Conservation (phyloP, 2,329 filamentous ascomycete genomes). For the Diaporthe vaccinii region DNA sequence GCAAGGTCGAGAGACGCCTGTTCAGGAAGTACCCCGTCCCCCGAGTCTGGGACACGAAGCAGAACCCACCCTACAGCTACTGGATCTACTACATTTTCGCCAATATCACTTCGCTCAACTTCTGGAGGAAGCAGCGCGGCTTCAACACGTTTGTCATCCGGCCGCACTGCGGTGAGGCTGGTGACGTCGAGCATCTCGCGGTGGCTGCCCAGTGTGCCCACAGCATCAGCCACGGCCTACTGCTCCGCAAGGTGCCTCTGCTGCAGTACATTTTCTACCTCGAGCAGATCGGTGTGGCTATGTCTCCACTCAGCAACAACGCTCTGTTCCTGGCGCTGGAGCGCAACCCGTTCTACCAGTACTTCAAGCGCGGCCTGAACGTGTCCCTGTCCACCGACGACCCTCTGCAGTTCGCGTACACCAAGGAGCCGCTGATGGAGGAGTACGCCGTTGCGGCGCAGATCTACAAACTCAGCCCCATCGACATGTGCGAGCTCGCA, state of each 20-base stretch:
- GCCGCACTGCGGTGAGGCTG: slow-evolving; percentile 96
- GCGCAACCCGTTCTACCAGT: slow-evolving; percentile 94
- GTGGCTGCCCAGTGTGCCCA: slow-evolving; percentile 93
- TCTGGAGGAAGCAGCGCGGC: slow-evolving; percentile 88
- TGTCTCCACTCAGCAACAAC: slow-evolving; percentile 99
- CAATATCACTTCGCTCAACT: slow-evolving; percentile 93
- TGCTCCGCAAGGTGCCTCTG: slow-evolving; percentile 93
- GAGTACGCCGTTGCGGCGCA: slow-evolving; percentile 98
- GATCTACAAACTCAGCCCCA: slow-evolving; percentile 96
- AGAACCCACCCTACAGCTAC: slow-evolving; percentile 98
- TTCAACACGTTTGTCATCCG: slow-evolving; percentile 96
- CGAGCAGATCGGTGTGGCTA: slow-evolving; percentile 97
- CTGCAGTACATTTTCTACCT: slow-evolving; percentile 98
- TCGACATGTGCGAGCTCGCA: slow-evolving; percentile 98
- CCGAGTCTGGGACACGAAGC: slow-evolving; percentile 87
- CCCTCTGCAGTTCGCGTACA: slow-evolving; percentile 97
- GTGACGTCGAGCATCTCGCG: slow-evolving; percentile 95
- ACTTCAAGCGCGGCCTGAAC: slow-evolving; percentile 95
- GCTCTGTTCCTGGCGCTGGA: slow-evolving; percentile 97
- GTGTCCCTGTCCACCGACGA: slow-evolving; percentile 97
- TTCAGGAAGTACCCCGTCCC: slow-evolving; percentile 96
- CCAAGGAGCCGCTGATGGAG: slow-evolving; percentile 97
- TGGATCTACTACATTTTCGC: slow-evolving; percentile 99
- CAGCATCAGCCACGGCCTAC: slow-evolving; percentile 94
- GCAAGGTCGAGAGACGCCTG: slow-evolving; percentile 93